These are phyloP conservation scores for Lobosporangium transversale DNA, from an alignment of 192 early-diverging fungal genomes.

Conservation along the genomic window DNA sequence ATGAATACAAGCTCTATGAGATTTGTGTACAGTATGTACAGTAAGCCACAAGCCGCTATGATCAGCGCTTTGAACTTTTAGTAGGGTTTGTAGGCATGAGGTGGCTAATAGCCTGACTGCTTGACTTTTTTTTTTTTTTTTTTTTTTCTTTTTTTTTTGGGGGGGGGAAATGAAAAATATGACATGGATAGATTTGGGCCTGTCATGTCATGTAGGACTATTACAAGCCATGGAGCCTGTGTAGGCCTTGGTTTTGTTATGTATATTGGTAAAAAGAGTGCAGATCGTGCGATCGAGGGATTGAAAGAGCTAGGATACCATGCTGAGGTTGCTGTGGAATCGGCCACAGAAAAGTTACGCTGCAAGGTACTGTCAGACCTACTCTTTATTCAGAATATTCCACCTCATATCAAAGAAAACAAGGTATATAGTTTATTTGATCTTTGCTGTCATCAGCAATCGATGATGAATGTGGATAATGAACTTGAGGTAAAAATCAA, in stretches of 20 bases:
- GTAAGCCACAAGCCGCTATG: background rate
- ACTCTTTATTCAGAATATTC: constrained; percentile 48
- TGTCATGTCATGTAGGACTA: constrained; percentile 47
- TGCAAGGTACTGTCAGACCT: constrained; percentile 42
- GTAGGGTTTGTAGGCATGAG: no score
- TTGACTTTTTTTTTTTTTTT: no score
- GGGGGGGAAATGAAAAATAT: no score
- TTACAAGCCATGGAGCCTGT: constrained; percentile 35
- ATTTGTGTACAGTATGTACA: constrained; percentile 38
- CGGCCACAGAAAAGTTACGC: constrained; percentile 45
- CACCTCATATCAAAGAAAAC: constrained; percentile 28
- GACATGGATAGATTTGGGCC: constrained; percentile 37
- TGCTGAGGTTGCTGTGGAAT: constrained; percentile 42
- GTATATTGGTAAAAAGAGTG: constrained; percentile 37
- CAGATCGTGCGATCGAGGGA: constrained; percentile 23
- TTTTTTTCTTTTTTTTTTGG: no score
- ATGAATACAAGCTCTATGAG: constrained; percentile 41
- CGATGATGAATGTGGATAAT: no score
- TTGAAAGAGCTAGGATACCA: constrained; percentile 36
- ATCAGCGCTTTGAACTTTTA: no score
- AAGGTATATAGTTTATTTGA: constrained; percentile 19
- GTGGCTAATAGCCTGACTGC: no score
- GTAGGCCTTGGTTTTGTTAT: constrained; percentile 48
- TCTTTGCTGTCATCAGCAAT: no score
- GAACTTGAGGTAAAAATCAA: no score